phyloP scores from a whole-genome alignment of 345 rosid genomes.

The Schrenkiella parvula region DNA sequence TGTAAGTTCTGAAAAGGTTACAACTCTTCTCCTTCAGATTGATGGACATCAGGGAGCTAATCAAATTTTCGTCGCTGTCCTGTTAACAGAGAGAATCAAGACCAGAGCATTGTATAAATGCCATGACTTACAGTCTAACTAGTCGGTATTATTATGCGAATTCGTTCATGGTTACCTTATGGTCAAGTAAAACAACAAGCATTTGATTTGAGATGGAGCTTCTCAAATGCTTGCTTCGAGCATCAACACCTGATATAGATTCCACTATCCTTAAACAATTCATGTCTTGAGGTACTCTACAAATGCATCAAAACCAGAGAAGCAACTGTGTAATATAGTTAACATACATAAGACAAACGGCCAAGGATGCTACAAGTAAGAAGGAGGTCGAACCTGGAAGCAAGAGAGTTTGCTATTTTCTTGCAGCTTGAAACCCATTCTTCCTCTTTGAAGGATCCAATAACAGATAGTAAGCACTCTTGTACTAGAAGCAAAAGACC shows the following conservation, averaged over 20 bases:
- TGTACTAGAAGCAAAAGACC: slow-evolving; percentile 52
- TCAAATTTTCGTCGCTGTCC: slow-evolving; percentile 57
- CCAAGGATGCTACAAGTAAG: background rate
- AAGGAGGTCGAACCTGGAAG: slow-evolving; percentile 48
- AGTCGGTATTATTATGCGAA: background rate
- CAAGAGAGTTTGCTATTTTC: slow-evolving; percentile 57
- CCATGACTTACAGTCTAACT: background rate
- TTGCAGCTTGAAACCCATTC: slow-evolving; percentile 72
- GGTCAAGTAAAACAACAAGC: slow-evolving; percentile 48
- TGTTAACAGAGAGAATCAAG: slow-evolving; percentile 22
- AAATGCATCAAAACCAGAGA: slow-evolving; percentile 21
- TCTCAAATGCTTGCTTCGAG: slow-evolving; percentile 60
- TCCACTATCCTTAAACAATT: slow-evolving; percentile 75
- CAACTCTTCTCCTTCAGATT: slow-evolving; percentile 58
- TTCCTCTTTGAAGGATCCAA: slow-evolving; percentile 57
- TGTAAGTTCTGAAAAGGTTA: slow-evolving; percentile 60
- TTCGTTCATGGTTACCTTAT: slow-evolving; percentile 44
- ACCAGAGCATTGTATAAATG: background rate
- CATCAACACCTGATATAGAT: slow-evolving; percentile 52
- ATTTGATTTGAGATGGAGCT: slow-evolving; percentile 57
- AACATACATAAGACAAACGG: background rate
- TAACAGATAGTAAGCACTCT: slow-evolving; percentile 47
- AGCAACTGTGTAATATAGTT: background rate
- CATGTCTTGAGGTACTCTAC: slow-evolving; percentile 70
- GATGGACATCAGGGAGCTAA: slow-evolving; percentile 49